phyloP scores from a whole-genome alignment of 2,329 filamentous ascomycete genomes.

The Periconia digitata region DNA sequence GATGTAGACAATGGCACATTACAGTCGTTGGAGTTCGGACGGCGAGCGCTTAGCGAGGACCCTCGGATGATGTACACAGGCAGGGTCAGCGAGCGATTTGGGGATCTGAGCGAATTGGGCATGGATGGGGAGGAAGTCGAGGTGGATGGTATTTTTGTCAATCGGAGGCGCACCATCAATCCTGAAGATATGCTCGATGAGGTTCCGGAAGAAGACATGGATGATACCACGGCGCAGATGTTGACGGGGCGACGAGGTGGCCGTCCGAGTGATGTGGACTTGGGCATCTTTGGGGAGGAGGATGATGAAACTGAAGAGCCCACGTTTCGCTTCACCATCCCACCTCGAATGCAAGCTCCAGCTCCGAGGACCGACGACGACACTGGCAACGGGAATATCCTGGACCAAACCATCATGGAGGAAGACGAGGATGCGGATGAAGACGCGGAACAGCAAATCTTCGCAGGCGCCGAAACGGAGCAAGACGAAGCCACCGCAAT shows the following conservation, averaged over 20 bases:
- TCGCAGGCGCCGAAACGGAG: conserved; percentile 15
- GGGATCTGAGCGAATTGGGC: conserved; percentile 46
- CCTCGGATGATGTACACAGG: conserved; percentile 46
- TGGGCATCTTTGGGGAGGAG: conserved; percentile 35
- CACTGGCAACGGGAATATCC: conserved; percentile 11
- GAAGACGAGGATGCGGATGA: conserved; percentile 12
- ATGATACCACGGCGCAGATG: conserved; percentile 35
- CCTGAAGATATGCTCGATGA: conserved; percentile 43
- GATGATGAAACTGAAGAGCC: conserved; percentile 40
- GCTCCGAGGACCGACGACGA: conserved; percentile 15
- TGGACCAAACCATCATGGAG: conserved; percentile 1
- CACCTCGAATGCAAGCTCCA: conserved; percentile 32
- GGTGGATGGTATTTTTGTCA: conserved; percentile 47
- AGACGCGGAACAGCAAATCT: conserved; percentile 31
- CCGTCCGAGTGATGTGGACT: conserved; percentile 30
- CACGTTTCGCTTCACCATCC: conserved; percentile 43
- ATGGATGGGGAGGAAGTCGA: conserved; percentile 39
- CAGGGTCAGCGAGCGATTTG: conserved; percentile 56
- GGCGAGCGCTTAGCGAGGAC: conserved; percentile 42
- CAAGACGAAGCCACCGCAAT: conserved; percentile 28
- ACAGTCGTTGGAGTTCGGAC: conserved; percentile 53
- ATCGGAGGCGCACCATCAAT: conserved; percentile 20
- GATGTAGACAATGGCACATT: conserved; percentile 46
- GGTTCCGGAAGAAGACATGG: conserved; percentile 34
- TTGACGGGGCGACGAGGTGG: conserved; percentile 34